Conservation (phyloP, 192 early-diverging fungal genomes). For the Chytriomyces sp. region DNA sequence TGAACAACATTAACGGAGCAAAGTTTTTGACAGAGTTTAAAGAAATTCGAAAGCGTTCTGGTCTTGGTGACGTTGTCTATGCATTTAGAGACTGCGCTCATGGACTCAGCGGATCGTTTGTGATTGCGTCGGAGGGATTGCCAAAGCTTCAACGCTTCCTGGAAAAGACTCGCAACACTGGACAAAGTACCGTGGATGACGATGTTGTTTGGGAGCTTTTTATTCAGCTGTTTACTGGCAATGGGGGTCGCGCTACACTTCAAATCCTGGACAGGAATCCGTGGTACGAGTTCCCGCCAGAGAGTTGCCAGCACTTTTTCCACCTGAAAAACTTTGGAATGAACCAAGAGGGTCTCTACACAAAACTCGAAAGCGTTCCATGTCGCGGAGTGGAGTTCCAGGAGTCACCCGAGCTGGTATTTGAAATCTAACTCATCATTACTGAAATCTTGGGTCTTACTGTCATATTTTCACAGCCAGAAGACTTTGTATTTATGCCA, state of each 20-base stretch:
- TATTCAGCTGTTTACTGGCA: slow-evolving; percentile 1
- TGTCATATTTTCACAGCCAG: not conserved
- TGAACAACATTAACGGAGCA: not conserved
- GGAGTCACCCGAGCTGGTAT: not conserved
- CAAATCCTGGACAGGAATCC: not conserved
- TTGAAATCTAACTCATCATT: not conserved
- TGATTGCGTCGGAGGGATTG: not conserved
- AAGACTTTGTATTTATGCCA: not conserved
- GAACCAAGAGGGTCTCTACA: not conserved
- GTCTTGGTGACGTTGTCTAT: slow-evolving; percentile 6
- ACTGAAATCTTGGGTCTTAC: not conserved
- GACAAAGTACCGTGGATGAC: not conserved
- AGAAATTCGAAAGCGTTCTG: slow-evolving; percentile 8
- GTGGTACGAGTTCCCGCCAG: not conserved
- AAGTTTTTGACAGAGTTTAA: not conserved
- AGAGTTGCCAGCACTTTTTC: not conserved
- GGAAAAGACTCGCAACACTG: not conserved
- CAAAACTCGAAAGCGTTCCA: not conserved
- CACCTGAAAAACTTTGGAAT: slow-evolving; percentile 1
- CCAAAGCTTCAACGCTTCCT: not conserved
- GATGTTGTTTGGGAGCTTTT: slow-evolving; percentile 4
- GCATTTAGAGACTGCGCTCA: slow-evolving; percentile 7
- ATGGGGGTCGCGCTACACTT: not conserved
- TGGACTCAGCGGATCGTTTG: not conserved
- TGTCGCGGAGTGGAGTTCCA: not conserved